Base-by-base conservation (phyloP, 2,329 filamentous ascomycete genomes). In the Epichloe festucae region DNA sequence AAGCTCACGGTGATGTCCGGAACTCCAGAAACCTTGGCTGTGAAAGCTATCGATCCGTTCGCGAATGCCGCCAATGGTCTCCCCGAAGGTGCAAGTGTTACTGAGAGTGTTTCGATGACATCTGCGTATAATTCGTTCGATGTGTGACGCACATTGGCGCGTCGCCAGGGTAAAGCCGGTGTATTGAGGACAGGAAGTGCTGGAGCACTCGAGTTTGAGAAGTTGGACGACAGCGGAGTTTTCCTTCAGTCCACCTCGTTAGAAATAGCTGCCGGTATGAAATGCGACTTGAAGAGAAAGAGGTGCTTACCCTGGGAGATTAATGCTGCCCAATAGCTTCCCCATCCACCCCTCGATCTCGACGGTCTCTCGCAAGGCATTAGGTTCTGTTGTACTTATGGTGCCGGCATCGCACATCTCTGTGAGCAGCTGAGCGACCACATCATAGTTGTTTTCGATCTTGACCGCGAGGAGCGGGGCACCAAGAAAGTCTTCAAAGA, bases 91-190 rank as follows among this genome's bases (percentile, higher is more conserved):
- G 93, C 89, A 42, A 97, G 77, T 0, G 86, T 95, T 41, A 96
- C 88, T 1, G 83, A 81, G 0, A 98, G 74, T 1, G 87, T 89
- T 71, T 98, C 93, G 55, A 98, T 82, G 12, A 98, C 82, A 65
- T 98, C 93, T 52, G 95, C 91, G 65, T 97, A 97, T 58, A 98
- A 76, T 67, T 98, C 93, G 68, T 97, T 98, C 51, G 87, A 95
- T 4, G 91, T 97, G 67, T 98, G 93, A 15, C 90, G 79, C 50
- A 98, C 93, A 62, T 95, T 95, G 40, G 88, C 82, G 54, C 89
- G 78, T 55, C 93, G 81, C 93, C 93, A 98, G 1, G 90, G 90
- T 41, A 97, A 61, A 7, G 79, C 74, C 0, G 78, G 74, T 1
- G 72, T 72, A 57, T 73, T 77, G 15, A 73, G 65, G 17, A 71